Percentiles rank a stretch among this genome's conserved stretches.
These are phyloP conservation scores for Rhizopus sp. DNA, from an alignment of 371 early-diverging fungal genomes.

Conservation along the genomic window DNA sequence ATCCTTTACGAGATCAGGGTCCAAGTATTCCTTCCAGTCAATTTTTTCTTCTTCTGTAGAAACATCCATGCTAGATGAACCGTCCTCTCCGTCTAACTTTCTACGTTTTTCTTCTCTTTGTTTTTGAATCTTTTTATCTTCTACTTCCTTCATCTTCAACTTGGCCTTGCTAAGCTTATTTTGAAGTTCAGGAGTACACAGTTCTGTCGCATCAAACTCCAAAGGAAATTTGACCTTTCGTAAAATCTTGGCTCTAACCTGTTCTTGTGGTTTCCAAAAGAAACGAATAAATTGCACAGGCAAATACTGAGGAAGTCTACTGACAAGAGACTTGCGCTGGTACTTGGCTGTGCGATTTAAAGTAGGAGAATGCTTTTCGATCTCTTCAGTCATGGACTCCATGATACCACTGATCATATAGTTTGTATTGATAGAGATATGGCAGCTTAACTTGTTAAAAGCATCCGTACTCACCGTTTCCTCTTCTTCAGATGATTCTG, in stretches of 20 bases:
- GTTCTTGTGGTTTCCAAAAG: constrained; percentile 91
- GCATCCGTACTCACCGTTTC: constrained; percentile 60
- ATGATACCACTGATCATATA: constrained; percentile 69
- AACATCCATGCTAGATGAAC: constrained; percentile 30
- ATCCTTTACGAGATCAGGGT: constrained; percentile 76
- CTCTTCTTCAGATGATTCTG: constrained; percentile 82
- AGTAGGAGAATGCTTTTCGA: constrained; percentile 89
- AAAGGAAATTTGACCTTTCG: constrained; percentile 92
- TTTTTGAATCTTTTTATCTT: constrained; percentile 75
- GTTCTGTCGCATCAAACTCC: constrained; percentile 83
- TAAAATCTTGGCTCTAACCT: constrained; percentile 89
- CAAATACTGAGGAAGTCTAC: constrained; percentile 87
- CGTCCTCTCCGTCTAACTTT: constrained; percentile 46
- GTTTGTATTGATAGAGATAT: constrained; percentile 73
- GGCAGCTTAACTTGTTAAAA: constrained; percentile 84
- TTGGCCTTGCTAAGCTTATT: constrained; percentile 77
- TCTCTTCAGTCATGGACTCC: constrained; percentile 71
- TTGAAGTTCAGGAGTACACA: constrained; percentile 86
- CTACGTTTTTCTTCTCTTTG: constrained; percentile 66
- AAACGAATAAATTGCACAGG: constrained; percentile 93
- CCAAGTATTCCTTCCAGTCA: constrained; percentile 57
- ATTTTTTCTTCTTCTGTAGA: constrained; percentile 33
- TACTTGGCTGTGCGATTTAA: constrained; percentile 81
- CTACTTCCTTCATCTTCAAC: constrained; percentile 68
- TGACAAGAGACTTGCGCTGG: constrained; percentile 73